Base-by-base conservation (phyloP, 371 early-diverging fungal genomes). In the Rhizopus sp. region DNA sequence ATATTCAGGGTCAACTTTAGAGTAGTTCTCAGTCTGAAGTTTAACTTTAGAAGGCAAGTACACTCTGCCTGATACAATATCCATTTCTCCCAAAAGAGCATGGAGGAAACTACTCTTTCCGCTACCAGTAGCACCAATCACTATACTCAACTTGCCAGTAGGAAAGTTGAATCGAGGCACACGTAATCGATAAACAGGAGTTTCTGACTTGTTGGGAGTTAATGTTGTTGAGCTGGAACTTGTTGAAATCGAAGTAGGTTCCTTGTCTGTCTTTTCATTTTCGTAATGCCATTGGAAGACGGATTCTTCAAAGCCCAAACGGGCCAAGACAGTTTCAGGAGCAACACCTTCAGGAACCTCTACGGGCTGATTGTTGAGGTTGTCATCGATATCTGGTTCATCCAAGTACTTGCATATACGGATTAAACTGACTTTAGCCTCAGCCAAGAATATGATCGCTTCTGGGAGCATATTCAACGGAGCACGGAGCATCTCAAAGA, bases 1-100 rank as follows among this genome's bases (percentile, higher is more conserved):
- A 5, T 62, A 94, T 5, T 41, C 73, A 15, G 75, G 59, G 48
- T 74, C 80, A n/a, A 76, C 37, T 7, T 48, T 59, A 17, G 72
- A 56, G 3, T 23, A 55, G 16, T 57, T 50, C 2, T 56, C 46
- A 6, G 13, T 4, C 5, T 50, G 44, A 12, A 64, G 45, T 13
- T 57, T 46, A 30, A 33, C 48, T 23, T 59, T 61, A 5, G 69
- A 65, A 16, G 68, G 69, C n/a, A 69, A 54, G 17, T 69, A 69
- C 5, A 59, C 60, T 15, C 70, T 54, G 60, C 88, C 88, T 12
- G 65, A 60, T 15, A 81, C 50, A n/a, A 81, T 69, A 47, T 84
- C 80, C 86, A 86, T 78, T 60, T 84, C 86, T 29, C 93, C 91
- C 23, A 92, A 59, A 30, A 92, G 73, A 9, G 87, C 90, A 60